Base-by-base conservation (phyloP, 2,329 filamentous ascomycete species). In the Beauveria sp. region DNA sequence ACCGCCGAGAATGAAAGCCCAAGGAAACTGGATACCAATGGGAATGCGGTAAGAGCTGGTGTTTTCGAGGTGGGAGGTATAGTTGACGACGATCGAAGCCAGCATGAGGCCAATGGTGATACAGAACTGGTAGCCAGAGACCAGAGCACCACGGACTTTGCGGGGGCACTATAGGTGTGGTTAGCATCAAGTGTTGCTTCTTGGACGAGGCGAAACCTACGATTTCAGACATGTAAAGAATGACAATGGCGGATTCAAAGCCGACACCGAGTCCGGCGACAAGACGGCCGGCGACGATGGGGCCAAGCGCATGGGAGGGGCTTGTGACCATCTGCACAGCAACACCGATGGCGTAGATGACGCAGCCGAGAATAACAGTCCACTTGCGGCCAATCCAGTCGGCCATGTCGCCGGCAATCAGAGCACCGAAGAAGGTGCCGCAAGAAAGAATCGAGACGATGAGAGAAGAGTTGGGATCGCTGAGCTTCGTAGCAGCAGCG, bases 191-290 rank as follows among this genome's bases (percentile, higher is more conserved):
- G 66, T 28, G 5, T 20, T 28, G 44, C 34, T 1, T 26, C 55
- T 20, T 24, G 59, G 16, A n/a, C 5, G 52, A 26, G 6, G 16
- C 5, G 16, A 30, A n/a, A 75, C 72, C 78, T 74, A 79, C 80
- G 71, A 92, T 90, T 76, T 92, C 90, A 54, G 87, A 91, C 90
- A 94, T 93, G 83, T 94, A 92, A 63, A 92, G 80, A 70, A 92
- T 90, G 73, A 92, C 86, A 68, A 91, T 86, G 68, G 89, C 88
- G 9, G 88, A 91, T 67, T 90, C 88, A 71, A 91, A 91, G 70
- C 89, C 90, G 68, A 92, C 88, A 80, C 90, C 90, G 61, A 91
- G 72, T 72, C 90, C 90, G 53, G 89, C 86, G 67, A 93, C 76
- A 62, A 92, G 76, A 80, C 89, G 89, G 72, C 90, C 90, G 62